phyloP scores from a whole-genome alignment of 768 basidiomycete genomes.

The Mycena olivaceomarginata region DNA sequence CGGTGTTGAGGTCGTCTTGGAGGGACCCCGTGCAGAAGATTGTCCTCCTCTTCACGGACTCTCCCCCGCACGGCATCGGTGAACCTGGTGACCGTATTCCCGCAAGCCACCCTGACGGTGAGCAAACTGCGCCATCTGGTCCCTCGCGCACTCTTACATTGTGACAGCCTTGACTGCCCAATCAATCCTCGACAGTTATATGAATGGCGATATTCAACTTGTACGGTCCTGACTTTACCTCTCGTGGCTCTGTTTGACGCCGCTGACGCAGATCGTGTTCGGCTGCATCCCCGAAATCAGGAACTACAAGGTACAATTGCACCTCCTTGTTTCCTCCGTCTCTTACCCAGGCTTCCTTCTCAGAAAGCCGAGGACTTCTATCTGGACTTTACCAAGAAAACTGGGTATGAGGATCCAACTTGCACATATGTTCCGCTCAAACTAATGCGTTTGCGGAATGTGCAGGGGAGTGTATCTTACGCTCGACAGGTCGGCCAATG shows the following conservation, averaged over 20 bases:
- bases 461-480: conserved; percentile 10
- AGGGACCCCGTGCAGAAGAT: conserved; percentile 65
- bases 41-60: conserved; percentile 69
- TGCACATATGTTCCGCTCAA: conserved; percentile 21
- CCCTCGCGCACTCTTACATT: conserved; percentile 15
- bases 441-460: conserved; percentile 19
- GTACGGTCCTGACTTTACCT: conserved; percentile 28
- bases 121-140: conserved; percentile 26
- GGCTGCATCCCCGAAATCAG: conserved; percentile 29
- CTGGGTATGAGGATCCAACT: conserved; percentile 30
- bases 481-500: conserved; percentile 8
- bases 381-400: conserved; percentile 13
- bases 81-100: conserved; percentile 36
- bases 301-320: conserved; percentile 26
- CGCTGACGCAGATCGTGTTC: conserved; percentile 14
- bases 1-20: conserved; percentile 65
- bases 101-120: conserved; percentile 29
- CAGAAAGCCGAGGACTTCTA: conserved; percentile 27
- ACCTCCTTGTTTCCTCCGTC: conserved; percentile 21
- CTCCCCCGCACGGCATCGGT: conserved; percentile 69
- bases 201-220: conserved; percentile 14
- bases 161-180: conserved; percentile 24
- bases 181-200: conserved; percentile 18
- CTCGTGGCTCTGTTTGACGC: conserved; percentile 16
- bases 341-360: conserved; percentile 22